These are phyloP conservation scores for Cordia subcordata DNA, from an alignment of 257 asterid species.

Conservation along the genomic window DNA sequence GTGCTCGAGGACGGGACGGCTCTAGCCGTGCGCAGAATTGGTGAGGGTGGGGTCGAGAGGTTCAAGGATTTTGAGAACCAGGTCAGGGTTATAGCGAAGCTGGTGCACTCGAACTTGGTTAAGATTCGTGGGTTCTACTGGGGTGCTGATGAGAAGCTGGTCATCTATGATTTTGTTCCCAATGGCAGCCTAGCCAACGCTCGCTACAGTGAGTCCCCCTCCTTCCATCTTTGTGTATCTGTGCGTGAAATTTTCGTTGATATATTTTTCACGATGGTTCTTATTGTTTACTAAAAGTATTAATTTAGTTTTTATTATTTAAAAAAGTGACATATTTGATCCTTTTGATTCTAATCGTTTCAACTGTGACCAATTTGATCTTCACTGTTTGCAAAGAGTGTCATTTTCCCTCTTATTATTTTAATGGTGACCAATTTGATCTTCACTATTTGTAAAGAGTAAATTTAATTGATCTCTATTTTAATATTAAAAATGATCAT, in stretches of 20 bases:
- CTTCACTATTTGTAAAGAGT: too few species aligned
- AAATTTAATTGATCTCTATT: too few species aligned
- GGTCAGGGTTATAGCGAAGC: conserved; percentile 61
- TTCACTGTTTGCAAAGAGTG: too few species aligned
- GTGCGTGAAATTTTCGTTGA: neutral
- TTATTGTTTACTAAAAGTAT: too few species aligned
- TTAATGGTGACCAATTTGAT: too few species aligned
- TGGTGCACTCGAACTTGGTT: conserved; percentile 84
- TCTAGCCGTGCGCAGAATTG: conserved; percentile 82
- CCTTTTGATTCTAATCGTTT: too few species aligned
- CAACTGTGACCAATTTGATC: too few species aligned
- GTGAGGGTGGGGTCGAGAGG: conserved; percentile 79
- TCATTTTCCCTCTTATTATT: too few species aligned
- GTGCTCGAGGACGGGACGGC: conserved; percentile 81
- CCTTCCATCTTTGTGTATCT: neutral
- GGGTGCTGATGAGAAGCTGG: conserved; percentile 89
- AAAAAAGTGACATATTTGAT: too few species aligned
- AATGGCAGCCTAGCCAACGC: conserved; percentile 88
- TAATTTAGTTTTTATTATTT: too few species aligned
- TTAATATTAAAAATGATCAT: too few species aligned
- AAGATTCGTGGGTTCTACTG: conserved; percentile 87
- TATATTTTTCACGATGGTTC: neutral
- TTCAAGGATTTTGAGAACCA: conserved; percentile 87
- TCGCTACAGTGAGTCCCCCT: conserved; percentile 68
- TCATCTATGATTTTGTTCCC: conserved; percentile 89